Evolutionary conservation across 2,329 filamentous ascomycete genomes (phyloP).

Genomic region (Truncatella angustata): DNA sequence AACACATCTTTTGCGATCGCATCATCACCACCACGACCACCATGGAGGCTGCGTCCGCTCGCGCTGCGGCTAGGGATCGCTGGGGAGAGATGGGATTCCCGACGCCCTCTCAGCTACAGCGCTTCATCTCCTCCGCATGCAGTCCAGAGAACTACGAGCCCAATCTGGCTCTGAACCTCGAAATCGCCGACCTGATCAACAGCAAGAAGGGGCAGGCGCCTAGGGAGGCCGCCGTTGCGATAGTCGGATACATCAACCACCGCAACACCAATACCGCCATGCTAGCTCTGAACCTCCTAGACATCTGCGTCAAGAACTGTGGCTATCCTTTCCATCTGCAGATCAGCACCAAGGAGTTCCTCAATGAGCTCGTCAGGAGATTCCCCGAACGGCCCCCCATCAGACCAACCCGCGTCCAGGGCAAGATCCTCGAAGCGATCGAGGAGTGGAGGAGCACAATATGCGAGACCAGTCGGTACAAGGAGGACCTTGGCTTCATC

Average conservation of each 20-base stretch:
- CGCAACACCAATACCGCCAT: slow-evolving; percentile 94
- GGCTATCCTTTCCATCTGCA: slow-evolving; percentile 98
- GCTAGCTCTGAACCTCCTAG: slow-evolving; percentile 85
- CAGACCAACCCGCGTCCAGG: slow-evolving; percentile 82
- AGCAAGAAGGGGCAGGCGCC: slow-evolving; percentile 95
- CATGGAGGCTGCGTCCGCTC: slow-evolving; percentile 94
- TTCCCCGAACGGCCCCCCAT: slow-evolving; percentile 93
- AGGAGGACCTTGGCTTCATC: slow-evolving; percentile 94
- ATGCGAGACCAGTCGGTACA: slow-evolving; percentile 96
- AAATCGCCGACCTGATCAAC: slow-evolving; percentile 96
- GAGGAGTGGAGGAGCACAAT: slow-evolving; percentile 99
- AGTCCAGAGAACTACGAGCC: slow-evolving; percentile 97
- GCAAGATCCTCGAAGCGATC: slow-evolving; percentile 90
- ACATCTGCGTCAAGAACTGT: slow-evolving; percentile 99
- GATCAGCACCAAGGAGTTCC: slow-evolving; percentile 97
- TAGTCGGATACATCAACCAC: slow-evolving; percentile 93
- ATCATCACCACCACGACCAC: slow-evolving; percentile 23
- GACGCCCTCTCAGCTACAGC: slow-evolving; percentile 82
- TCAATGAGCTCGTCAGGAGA: slow-evolving; percentile 94
- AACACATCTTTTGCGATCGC: neutral
- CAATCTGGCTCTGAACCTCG: slow-evolving; percentile 92
- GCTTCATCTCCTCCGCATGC: slow-evolving; percentile 94
- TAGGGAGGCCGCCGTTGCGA: slow-evolving; percentile 88
- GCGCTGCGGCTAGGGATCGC: slow-evolving; percentile 92
- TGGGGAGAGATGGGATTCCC: slow-evolving; percentile 81